A percentile compares a stretch with the other conserved stretches of the same genome.
These are phyloP conservation scores for Lodderomyces oxycetoniae DNA, from an alignment of 1,139 yeast genomes.

Conservation along the genomic window DNA sequence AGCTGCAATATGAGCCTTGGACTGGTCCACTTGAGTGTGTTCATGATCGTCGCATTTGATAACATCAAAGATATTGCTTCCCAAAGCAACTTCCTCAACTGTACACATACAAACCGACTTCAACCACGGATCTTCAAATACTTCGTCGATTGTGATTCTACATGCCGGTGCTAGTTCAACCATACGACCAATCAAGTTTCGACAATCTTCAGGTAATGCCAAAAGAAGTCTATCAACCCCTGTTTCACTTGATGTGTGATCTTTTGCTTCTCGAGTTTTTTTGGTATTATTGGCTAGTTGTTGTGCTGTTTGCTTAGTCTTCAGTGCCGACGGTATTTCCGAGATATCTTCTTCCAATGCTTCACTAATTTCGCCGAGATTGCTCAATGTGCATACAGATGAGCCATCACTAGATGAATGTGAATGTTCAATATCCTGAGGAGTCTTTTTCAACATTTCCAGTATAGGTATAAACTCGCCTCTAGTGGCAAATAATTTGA, in stretches of 20 bases:
- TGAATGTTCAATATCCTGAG: constrained; percentile 19
- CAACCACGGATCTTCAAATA: constrained; percentile 78
- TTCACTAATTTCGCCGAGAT: constrained; percentile 32
- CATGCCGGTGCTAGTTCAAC: constrained; percentile 81
- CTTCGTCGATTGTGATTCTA: constrained; percentile 78
- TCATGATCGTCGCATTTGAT: constrained; percentile 54
- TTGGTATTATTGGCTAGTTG: background rate
- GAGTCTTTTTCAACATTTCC: constrained; percentile 39
- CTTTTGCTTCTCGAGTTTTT: constrained; percentile 22
- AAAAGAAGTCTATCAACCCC: constrained; percentile 68
- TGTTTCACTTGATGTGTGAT: constrained; percentile 54
- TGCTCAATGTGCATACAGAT: constrained; percentile 13
- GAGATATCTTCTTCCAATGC: constrained; percentile 19
- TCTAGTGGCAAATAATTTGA: constrained; percentile 56
- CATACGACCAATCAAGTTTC: constrained; percentile 65
- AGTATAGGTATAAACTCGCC: constrained; percentile 42
- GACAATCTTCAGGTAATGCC: constrained; percentile 67
- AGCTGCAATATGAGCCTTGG: constrained; percentile 93
- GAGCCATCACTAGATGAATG: constrained; percentile 8
- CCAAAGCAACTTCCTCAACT: constrained; percentile 41
- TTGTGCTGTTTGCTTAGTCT: too few relatives aligned
- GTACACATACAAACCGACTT: constrained; percentile 61
- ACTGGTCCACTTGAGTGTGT: constrained; percentile 87
- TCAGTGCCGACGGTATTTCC: too few relatives aligned
- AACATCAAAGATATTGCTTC: constrained; percentile 31